Base-by-base conservation (phyloP, 106 monocot species). In the Chionographis japonica region DNA sequence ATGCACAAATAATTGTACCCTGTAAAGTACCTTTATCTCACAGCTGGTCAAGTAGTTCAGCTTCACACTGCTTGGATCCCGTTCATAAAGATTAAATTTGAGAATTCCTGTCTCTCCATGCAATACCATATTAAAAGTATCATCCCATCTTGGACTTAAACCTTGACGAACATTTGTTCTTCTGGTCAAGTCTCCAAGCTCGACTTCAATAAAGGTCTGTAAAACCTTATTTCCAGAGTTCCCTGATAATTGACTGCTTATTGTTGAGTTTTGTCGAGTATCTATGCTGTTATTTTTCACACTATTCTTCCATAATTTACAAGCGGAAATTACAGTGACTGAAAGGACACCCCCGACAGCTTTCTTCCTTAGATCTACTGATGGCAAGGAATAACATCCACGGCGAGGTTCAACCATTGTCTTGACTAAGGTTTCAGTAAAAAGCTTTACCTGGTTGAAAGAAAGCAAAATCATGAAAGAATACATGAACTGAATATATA, bases 321-420 rank as follows among this genome's bases (percentile, higher is more conserved):
- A 68, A 54, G 89, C 97, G 62, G 97, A 92, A 64, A 81, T 58
- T n/a, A 87, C 85, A 15, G 87, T 83, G 37, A 93, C 85, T 67
- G 82, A 85, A 52, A 98, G 71, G 52, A 87, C 59, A 64, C 93
- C 83, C 56, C 83, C 87, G 60, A 83, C 70, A 67, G 85, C 85
- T 65, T 66, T 81, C 73, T 90, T 93, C 69, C 74, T 74, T 18
- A 83, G 55, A 74, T 98, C 83, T 14, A 85, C 71, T 49, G 84
- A 49, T 27, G 92, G 98, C 72, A 98, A 83, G 20, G 93, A 79
- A 71, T 77, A 85, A 65, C 98, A 98, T 56, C 63, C 73, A 52
- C 98, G 86, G 20, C 87, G 89, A 62, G 98, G 98, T 72, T 93
- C 98, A 53, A 98, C 98, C 92, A 98, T 85, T 49, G 43, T 71